A percentile compares a stretch with the other conserved stretches of the same genome.
Evolutionary conservation across 345 rosid genomes (phyloP).

Genomic region (Ceriops decandra): DNA sequence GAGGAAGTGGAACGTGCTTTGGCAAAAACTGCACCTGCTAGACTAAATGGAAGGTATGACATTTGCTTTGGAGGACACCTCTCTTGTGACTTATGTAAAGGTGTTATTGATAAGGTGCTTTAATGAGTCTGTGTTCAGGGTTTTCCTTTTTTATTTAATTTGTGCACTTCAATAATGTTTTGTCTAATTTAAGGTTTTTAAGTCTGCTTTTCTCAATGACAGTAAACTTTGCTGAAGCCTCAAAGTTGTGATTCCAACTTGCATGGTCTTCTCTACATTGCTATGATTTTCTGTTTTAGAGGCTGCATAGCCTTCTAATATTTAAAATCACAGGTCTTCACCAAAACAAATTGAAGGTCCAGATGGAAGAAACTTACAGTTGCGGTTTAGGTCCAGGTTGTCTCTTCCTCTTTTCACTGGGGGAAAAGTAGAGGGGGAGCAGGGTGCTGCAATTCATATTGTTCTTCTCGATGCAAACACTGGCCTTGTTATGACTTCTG

Average conservation of each 20-base stretch:
- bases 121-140: too few species aligned
- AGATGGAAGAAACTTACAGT: conserved; percentile 68
- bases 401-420: conserved; percentile 98
- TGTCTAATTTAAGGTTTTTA: neutral
- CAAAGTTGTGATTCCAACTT: neutral
- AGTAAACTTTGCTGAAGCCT: neutral
- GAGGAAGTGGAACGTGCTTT: conserved; percentile 99
- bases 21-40: conserved; percentile 87
- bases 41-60: conserved; percentile 74
- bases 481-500: conserved; percentile 68
- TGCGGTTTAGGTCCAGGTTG: conserved; percentile 78
- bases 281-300: neutral
- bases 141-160: neutral
- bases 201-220: neutral
- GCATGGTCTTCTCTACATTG: neutral
- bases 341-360: conserved; percentile 92
- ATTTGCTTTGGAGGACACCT: neutral
- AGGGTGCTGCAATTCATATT: conserved; percentile 88
- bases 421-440: conserved; percentile 98
- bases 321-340: conserved; percentile 51
- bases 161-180: neutral
- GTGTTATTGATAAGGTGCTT: too few species aligned
- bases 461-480: conserved; percentile 66
- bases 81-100: too few species aligned
- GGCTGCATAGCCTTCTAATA: neutral